Percentiles rank a stretch among this genome's conserved stretches.
Conservation (phyloP, 1,284 basidiomycete species). For the Fistulinella staudtii region DNA sequence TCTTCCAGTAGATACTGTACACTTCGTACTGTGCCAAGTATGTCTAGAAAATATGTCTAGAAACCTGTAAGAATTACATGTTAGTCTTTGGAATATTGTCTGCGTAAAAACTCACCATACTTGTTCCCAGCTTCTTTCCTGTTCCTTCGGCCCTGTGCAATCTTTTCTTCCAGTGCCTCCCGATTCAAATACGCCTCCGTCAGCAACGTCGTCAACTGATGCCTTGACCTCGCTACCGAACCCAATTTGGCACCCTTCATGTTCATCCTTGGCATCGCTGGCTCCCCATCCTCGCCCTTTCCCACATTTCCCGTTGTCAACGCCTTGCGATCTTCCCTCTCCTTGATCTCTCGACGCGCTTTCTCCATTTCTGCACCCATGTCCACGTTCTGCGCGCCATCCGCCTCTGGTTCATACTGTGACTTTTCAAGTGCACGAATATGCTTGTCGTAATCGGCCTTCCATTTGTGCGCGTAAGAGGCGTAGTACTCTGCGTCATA, state of each 20-base stretch:
- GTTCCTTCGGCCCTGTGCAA: conserved; percentile 74
- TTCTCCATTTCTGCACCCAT: conserved; percentile 70
- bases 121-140: conserved; percentile 84
- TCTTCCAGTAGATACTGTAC: conserved; percentile 15
- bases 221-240: conserved; percentile 63
- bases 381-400: conserved; percentile 51
- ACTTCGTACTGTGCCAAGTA: conserved; percentile 3
- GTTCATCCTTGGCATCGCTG: conserved; percentile 68
- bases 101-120: conserved; percentile 52
- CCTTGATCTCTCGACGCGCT: conserved; percentile 65
- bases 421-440: conserved; percentile 65
- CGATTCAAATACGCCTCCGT: conserved; percentile 76
- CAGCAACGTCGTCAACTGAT: conserved; percentile 72
- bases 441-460: conserved; percentile 62
- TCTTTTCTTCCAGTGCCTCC: conserved; percentile 72
- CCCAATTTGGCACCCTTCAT: conserved; percentile 72
- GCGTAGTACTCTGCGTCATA: conserved; percentile 77
- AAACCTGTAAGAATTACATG: conserved; percentile 40
- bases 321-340: conserved; percentile 68
- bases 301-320: conserved; percentile 41
- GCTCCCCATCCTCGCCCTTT: conserved; percentile 47
- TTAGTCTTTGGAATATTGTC: not conserved
- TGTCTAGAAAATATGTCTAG: conserved; percentile 11
- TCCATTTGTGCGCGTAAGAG: conserved; percentile 68
- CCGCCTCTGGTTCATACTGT: conserved; percentile 19